Percentiles rank a stretch among this genome's conserved stretches.
Conservation (phyloP, 805 yeast genomes). For the Wickerhamiella azyma region DNA sequence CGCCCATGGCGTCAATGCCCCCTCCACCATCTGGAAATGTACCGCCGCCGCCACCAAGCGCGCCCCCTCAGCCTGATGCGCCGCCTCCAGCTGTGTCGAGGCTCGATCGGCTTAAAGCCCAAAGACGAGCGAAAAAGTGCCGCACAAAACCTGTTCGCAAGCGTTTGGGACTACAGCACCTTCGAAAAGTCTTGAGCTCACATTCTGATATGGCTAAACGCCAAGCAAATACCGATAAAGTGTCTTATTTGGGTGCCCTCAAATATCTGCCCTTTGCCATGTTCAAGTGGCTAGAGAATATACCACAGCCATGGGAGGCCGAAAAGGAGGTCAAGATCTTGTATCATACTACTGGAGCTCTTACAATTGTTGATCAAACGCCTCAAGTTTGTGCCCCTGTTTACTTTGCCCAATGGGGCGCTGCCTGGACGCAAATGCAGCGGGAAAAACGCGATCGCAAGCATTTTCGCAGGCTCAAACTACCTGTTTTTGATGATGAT, state of each 20-base stretch:
- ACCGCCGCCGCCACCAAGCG: background rate
- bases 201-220: conserved; percentile 77
- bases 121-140: conserved; percentile 34
- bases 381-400: conserved; percentile 90
- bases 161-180: conserved; percentile 75
- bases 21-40: background rate
- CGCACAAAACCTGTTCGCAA: conserved; percentile 31
- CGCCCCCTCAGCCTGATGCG: background rate
- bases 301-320: conserved; percentile 99
- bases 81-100: background rate
- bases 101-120: background rate
- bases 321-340: conserved; percentile 72
- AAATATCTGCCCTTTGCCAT: conserved; percentile 95
- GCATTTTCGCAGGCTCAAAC: conserved; percentile 80
- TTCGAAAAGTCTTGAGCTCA: conserved; percentile 67
- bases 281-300: conserved; percentile 74
- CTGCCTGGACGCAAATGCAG: conserved; percentile 86
- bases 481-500: conserved; percentile 96
- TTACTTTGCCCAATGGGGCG: conserved; percentile 90
- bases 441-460: conserved; percentile 82
- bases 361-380: conserved; percentile 83
- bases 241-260: conserved; percentile 78
- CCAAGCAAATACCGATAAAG: conserved; percentile 68
- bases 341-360: conserved; percentile 86
- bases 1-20: background rate